Evolutionary conservation across 352 stramenopile genomes (phyloP).

Genomic region (Pythium rhizo-oryzae): DNA sequence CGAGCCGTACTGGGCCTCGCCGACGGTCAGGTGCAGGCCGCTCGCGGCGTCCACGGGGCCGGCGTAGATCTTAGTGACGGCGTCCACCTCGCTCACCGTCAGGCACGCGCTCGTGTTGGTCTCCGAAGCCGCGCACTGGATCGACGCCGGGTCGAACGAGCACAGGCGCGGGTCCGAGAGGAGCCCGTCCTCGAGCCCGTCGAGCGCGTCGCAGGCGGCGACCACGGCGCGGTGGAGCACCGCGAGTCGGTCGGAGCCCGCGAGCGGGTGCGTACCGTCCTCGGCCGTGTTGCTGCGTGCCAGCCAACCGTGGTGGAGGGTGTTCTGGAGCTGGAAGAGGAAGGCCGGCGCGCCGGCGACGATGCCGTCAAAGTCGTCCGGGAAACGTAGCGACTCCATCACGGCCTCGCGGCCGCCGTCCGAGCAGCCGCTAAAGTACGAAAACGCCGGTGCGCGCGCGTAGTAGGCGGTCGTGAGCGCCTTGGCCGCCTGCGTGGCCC

Average conservation of each 20-base stretch:
- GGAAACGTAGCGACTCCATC: slow-evolving; percentile 42
- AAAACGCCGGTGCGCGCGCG: slow-evolving; percentile 34
- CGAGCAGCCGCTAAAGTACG: slow-evolving; percentile 48
- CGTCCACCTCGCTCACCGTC: slow-evolving; percentile 34
- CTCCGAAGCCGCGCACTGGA: slow-evolving; percentile 31
- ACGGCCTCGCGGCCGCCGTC: slow-evolving; percentile 42
- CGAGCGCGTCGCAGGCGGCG: slow-evolving; percentile 36
- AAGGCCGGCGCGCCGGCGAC: slow-evolving; percentile 40
- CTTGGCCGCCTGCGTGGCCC: slow-evolving; percentile 40
- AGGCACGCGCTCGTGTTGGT: slow-evolving; percentile 44
- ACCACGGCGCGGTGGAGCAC: slow-evolving; percentile 44
- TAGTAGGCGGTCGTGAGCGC: slow-evolving; percentile 41
- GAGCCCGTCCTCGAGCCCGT: slow-evolving; percentile 43
- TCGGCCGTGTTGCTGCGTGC: slow-evolving; percentile 35
- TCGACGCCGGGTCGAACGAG: slow-evolving; percentile 35
- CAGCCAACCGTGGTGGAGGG: slow-evolving; percentile 40
- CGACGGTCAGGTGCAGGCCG: slow-evolving; percentile 41
- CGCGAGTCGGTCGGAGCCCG: slow-evolving; percentile 28
- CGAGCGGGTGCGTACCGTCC: slow-evolving; percentile 32
- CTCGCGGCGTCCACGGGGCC: slow-evolving; percentile 34
- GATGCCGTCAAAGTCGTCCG: slow-evolving; percentile 42
- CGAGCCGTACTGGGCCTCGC: slow-evolving; percentile 45
- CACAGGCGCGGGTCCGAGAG: slow-evolving; percentile 42
- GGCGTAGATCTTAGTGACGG: slow-evolving; percentile 42
- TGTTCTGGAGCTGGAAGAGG: slow-evolving; percentile 46